Evolutionary conservation across 78 protist genomes (phyloP).

Genomic region (Chrysochromulina tobinii): DNA sequence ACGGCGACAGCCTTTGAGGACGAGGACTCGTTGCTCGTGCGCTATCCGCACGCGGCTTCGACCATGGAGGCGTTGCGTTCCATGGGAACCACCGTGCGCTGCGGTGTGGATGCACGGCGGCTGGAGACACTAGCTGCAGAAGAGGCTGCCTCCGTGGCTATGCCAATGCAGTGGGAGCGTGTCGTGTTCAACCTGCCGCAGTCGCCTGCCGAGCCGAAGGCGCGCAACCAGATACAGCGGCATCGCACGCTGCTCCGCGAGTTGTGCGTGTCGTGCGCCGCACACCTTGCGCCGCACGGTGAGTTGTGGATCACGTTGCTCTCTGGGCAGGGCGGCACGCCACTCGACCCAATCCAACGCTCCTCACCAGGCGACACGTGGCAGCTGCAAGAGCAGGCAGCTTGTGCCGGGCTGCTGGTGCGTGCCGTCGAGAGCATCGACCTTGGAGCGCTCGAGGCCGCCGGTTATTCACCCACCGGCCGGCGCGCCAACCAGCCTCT

Average conservation of each 20-base stretch:
- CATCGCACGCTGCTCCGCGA: slow-evolving; percentile 1
- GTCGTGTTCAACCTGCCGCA: slow-evolving; percentile 2
- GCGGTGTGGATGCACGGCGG: neutral
- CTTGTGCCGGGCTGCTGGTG: neutral
- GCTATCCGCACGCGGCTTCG: neutral
- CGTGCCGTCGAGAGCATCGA: neutral
- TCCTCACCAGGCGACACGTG: neutral
- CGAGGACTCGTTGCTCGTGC: neutral
- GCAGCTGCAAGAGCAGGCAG: neutral
- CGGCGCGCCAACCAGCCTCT: neutral
- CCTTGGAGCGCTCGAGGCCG: neutral
- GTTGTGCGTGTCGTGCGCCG: neutral
- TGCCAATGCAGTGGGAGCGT: neutral
- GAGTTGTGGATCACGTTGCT: neutral
- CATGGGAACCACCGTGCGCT: neutral
- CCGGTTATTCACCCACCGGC: neutral
- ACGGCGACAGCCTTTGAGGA: neutral
- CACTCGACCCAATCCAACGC: neutral
- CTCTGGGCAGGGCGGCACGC: slow-evolving; percentile 11
- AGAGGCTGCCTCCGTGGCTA: neutral
- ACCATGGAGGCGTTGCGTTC: neutral
- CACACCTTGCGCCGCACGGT: neutral
- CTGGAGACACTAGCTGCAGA: neutral
- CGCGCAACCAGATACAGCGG: slow-evolving; percentile 2
- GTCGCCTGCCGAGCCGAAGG: neutral